A percentile compares a stretch with the other conserved stretches of the same genome.
phyloP scores from a whole-genome alignment of 2,329 filamentous ascomycete genomes.

The Exophiala oligosperma region DNA sequence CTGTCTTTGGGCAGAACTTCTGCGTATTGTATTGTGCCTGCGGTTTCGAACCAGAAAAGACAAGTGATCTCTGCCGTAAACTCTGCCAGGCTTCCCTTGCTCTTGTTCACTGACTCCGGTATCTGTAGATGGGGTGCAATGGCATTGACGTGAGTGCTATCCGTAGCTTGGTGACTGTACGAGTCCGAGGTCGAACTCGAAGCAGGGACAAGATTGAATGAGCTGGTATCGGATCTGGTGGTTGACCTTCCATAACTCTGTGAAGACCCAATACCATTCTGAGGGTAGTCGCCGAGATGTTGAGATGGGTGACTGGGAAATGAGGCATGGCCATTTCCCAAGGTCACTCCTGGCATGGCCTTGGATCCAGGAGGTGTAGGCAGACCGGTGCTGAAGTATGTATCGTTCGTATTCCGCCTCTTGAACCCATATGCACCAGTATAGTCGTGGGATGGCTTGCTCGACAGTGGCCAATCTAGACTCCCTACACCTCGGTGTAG shows the following conservation, averaged over 20 bases:
- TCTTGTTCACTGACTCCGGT: constrained; percentile 71
- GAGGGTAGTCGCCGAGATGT: constrained; percentile 1
- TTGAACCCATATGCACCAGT: constrained; percentile 14
- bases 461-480: constrained; percentile 16
- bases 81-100: constrained; percentile 74
- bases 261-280: constrained; percentile 1
- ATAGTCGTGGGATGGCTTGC: constrained; percentile 8
- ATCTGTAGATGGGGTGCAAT: constrained; percentile 63
- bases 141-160: constrained; percentile 31
- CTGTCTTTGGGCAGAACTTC: constrained; percentile 53
- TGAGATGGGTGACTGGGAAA: constrained; percentile 8
- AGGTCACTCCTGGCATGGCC: constrained; percentile 23
- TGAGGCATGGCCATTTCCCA: constrained; percentile 18
- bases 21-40: constrained; percentile 73
- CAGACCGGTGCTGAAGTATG: constrained; percentile 25
- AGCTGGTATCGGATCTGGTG: constrained; percentile 1
- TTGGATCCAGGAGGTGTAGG: constrained; percentile 28
- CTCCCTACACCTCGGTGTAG: constrained; percentile 10
- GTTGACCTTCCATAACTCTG: constrained; percentile 4
- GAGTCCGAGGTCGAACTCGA: neutral
- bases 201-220: constrained; percentile 9
- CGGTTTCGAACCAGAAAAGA: constrained; percentile 95
- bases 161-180: constrained; percentile 7
- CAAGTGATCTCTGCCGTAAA: constrained; percentile 92
- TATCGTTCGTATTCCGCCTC: constrained; percentile 18